Base-by-base conservation (phyloP, 768 basidiomycete species). In the Amanita pallidorosea region DNA sequence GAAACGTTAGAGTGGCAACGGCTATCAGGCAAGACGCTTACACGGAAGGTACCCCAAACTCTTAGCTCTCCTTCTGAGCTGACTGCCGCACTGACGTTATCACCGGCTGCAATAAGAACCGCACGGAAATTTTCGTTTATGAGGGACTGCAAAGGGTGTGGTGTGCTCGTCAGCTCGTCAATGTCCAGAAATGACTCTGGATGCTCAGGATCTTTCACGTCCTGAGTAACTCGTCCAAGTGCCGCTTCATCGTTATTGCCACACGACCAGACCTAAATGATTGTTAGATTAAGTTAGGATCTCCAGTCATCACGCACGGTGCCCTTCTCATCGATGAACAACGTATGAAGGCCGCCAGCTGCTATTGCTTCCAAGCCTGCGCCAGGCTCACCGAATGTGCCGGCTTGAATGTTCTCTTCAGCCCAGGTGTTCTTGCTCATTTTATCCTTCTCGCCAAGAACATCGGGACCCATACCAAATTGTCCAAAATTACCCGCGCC, bases 401-500 rank as follows among this genome's bases (percentile, higher is more conserved):
- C 88, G 38, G 82, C 72, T 52, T 76, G 69, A 12, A 91, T 88
- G 64, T 84, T 78, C 59, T 81, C 70, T 57, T 91, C 83, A 20
- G 88, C 75, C 83, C 85, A 89, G 0, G 65, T 54, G 62, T 89
- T 92, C 51, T 82, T 76, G 59, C 77, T 83, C 7, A 93, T 93
- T 56, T 83, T 84, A 48, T 74, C 67, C 51, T 85, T 74, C 65
- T 95, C 90, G 52, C 72, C 80, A 29, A 91, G 69, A 45, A 69
- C 61, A 55, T 83, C 79, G 4, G 81, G 80, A 34, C 95, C 95
- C 71, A 95, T 79, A 29, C 94, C 96, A 60, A 96, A 86, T 65
- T 98, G 94, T 27, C 93, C 94, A 69, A 92, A 91, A 65, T 95
- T 93, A 23, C 92, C 93, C 9, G 85, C 82, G 6, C 95, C 95